Conservation (phyloP, 768 basidiomycete species). For the Lactifluus echinatus region DNA sequence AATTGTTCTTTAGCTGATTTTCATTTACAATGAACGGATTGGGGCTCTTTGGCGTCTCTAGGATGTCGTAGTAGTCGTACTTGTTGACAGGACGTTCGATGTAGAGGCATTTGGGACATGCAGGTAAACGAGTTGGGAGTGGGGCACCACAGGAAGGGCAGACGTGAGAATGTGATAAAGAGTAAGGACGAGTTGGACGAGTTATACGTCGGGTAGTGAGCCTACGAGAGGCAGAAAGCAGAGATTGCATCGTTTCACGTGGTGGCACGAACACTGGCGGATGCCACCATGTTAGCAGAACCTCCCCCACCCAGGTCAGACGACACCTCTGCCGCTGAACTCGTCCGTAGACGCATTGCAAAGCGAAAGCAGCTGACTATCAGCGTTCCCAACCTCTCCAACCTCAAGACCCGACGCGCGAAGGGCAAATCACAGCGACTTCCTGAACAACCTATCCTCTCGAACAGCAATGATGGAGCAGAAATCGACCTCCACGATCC, state of each 20-base stretch:
- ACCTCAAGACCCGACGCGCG: neutral
- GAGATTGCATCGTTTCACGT: too few relatives aligned
- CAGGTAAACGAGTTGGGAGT: conserved; percentile 60
- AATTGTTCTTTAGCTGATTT: conserved; percentile 49
- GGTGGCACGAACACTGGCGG: too few relatives aligned
- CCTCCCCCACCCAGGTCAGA: conserved; percentile 6
- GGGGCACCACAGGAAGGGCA: conserved; percentile 59
- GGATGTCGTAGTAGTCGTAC: conserved; percentile 56
- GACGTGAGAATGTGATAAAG: neutral
- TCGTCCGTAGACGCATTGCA: neutral
- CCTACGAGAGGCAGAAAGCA: neutral
- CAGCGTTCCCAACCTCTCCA: neutral
- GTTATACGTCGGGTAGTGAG: neutral
- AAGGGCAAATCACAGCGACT: neutral
- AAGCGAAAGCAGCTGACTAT: neutral
- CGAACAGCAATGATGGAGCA: neutral
- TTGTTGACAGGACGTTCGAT: conserved; percentile 48
- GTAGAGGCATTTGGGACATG: conserved; percentile 63
- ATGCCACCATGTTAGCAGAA: conserved; percentile 7
- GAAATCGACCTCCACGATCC: conserved; percentile 7
- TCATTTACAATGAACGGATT: conserved; percentile 69
- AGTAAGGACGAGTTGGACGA: neutral
- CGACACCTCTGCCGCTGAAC: neutral
- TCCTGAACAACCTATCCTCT: neutral
- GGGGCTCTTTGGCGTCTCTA: conserved; percentile 50